A percentile compares a stretch with the other conserved stretches of the same genome.
Conservation (phyloP, 2,329 filamentous ascomycete genomes). For the Ceratocystis papillata region DNA sequence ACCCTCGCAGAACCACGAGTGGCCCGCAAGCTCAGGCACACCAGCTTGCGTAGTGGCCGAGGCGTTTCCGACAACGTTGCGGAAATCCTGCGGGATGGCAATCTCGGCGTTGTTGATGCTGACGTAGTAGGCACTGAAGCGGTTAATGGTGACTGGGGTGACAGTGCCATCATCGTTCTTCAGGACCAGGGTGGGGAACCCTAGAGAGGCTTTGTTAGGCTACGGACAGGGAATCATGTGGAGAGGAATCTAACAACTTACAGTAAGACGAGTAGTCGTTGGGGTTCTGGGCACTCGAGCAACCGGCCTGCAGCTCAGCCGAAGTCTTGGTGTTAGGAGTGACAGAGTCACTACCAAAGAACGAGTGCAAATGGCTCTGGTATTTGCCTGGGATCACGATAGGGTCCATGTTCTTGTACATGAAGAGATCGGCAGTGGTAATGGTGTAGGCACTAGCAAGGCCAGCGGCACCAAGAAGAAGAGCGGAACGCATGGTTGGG, state of each 20-base stretch:
- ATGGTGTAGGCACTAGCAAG: conserved; percentile 27
- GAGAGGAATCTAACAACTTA: conserved; percentile 22
- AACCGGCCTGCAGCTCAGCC: conserved; percentile 34
- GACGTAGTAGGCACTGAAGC: conserved; percentile 40
- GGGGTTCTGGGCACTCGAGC: conserved; percentile 37
- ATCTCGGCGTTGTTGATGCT: conserved; percentile 35
- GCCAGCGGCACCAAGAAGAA: background rate
- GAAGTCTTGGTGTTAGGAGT: conserved; percentile 30
- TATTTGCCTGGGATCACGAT: conserved; percentile 31
- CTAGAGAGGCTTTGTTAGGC: conserved; percentile 14
- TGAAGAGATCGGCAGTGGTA: conserved; percentile 28
- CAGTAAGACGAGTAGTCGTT: conserved; percentile 40
- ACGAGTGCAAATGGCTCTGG: conserved; percentile 32
- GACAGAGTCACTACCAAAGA: conserved; percentile 32
- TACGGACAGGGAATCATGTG: too few species aligned
- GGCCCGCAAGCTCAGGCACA: conserved; percentile 25
- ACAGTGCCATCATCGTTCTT: conserved; percentile 30
- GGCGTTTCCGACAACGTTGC: conserved; percentile 35
- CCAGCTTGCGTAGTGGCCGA: conserved; percentile 29
- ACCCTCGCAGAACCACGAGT: conserved; percentile 31
- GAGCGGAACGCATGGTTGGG: background rate
- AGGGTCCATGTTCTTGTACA: conserved; percentile 32
- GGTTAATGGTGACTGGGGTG: conserved; percentile 30
- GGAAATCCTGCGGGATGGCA: conserved; percentile 36
- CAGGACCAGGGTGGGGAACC: conserved; percentile 36